These are phyloP conservation scores for Exophiala calicioides DNA, from an alignment of 2,329 filamentous ascomycete genomes.

Conservation along the genomic window DNA sequence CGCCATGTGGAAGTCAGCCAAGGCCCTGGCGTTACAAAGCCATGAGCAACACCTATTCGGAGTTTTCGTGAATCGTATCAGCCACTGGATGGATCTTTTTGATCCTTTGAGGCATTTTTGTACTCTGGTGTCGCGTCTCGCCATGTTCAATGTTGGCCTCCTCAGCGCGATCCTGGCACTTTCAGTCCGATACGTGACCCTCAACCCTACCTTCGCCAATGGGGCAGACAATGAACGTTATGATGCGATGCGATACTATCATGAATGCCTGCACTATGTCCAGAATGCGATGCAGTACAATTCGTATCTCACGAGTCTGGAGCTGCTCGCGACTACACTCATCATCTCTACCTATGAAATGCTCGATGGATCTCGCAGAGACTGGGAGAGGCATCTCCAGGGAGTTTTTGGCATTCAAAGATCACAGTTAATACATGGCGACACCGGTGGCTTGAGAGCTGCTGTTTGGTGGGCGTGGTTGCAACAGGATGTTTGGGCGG, in stretches of 20 bases:
- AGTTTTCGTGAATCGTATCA: no score
- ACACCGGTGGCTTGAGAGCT: constrained; percentile 31
- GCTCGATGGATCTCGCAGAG: constrained; percentile 35
- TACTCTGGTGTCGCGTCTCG: no score
- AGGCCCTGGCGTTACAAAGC: no score
- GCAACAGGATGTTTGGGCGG: constrained; percentile 37
- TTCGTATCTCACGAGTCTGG: constrained; percentile 32
- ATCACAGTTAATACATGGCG: constrained; percentile 35
- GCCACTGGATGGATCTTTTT: no score
- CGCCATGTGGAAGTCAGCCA: no score
- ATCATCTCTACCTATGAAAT: constrained; percentile 37
- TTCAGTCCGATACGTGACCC: constrained; percentile 30
- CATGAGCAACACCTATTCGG: no score
- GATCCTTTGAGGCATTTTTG: no score
- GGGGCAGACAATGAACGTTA: constrained; percentile 8
- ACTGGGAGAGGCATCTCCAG: constrained; percentile 36
- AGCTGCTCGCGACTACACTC: constrained; percentile 34
- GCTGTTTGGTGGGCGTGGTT: constrained; percentile 39
- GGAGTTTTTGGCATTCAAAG: constrained; percentile 36
- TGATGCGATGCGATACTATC: constrained; percentile 34
- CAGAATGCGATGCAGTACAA: constrained; percentile 34
- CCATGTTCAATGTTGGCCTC: constrained; percentile 31
- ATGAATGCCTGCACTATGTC: constrained; percentile 35
- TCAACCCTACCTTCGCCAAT: constrained; percentile 22
- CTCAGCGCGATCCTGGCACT: constrained; percentile 36